Evolutionary conservation across 495 filamentous ascomycete genomes (phyloP).

Genomic region (Evernia prunastri): DNA sequence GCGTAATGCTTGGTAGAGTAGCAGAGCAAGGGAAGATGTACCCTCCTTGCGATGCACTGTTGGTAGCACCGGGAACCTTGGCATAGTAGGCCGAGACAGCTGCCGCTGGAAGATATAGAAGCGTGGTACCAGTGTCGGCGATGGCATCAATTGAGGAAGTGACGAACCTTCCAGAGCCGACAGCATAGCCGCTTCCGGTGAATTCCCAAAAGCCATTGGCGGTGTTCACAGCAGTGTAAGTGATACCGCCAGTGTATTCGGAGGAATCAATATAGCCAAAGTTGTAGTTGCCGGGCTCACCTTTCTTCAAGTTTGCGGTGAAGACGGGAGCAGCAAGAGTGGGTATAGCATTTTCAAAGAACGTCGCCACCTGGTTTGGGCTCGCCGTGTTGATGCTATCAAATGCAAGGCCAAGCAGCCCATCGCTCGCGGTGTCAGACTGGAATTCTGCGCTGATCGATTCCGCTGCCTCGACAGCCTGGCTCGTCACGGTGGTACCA

Average conservation of each 20-base stretch:
- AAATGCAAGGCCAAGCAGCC: slow-evolving; percentile 68
- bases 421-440: slow-evolving; percentile 54
- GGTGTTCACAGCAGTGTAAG: slow-evolving; percentile 53
- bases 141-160: slow-evolving; percentile 43
- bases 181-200: slow-evolving; percentile 52
- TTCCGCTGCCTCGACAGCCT: slow-evolving; percentile 65
- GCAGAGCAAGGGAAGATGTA: slow-evolving; percentile 62
- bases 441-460: slow-evolving; percentile 55
- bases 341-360: slow-evolving; percentile 63
- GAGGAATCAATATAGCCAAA: slow-evolving; percentile 64
- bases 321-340: slow-evolving; percentile 57
- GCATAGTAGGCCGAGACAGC: slow-evolving; percentile 61
- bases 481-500: slow-evolving; percentile 50
- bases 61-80: slow-evolving; percentile 45
- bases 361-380: slow-evolving; percentile 59
- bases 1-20: slow-evolving; percentile 54
- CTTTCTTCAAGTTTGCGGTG: slow-evolving; percentile 60
- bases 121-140: slow-evolving; percentile 67
- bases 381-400: slow-evolving; percentile 62
- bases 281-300: slow-evolving; percentile 59
- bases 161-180: slow-evolving; percentile 44
- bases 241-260: slow-evolving; percentile 58
- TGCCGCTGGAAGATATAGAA: slow-evolving; percentile 53
- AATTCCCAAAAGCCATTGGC: slow-evolving; percentile 67
- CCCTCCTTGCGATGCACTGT: slow-evolving; percentile 48